Base-by-base conservation (phyloP, 768 basidiomycete species). In the Rhizopogon roseolus region DNA sequence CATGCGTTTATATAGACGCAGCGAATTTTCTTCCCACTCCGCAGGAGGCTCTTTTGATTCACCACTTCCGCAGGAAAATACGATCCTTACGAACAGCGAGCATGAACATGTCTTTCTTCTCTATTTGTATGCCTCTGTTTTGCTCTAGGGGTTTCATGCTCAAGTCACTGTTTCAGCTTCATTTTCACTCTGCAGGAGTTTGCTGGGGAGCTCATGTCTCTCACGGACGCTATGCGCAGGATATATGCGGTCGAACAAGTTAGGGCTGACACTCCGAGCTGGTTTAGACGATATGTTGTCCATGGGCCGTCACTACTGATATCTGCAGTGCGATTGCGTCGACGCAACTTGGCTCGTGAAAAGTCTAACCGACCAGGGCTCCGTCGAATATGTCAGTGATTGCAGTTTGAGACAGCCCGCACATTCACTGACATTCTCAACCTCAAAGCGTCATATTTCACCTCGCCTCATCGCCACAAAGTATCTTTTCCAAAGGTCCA, bases 171-270 rank as follows among this genome's bases (percentile, higher is more conserved):
- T 27, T 45, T 25, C 57, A 97, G 94, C 74, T 98, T 96, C 71
- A 88, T 97, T 58, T 99, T 98, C 70, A 96, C 93, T 0, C 67
- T 98, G 41, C 93, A 99, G 70, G 97, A 98, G 65, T 98, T 98
- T 65, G 81, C 91, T 7, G 76, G 80, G 54, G 96, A 98, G 67
- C 69, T 96, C 49, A 75, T 88, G 32, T 84, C 82, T 17, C 81
- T 98, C 10, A 79, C 91, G 0, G 90, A 94, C 64, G 86, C 90
- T 7, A 90, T 98, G 78, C 77, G 84, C 49, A 77, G 86, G 53
- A 85, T 98, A 43, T 86, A 89, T 52, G 78, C 73, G 51, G 80
- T 83, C 38, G 87, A 92, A 64, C 76, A 81, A 52, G 74, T 76
- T 25, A 71, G 72, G 41, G 63, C 66, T 0, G 62, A 63, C 14